Base-by-base conservation (phyloP, 2,329 filamentous ascomycete genomes). In the Purpureocillium lavendulum region DNA sequence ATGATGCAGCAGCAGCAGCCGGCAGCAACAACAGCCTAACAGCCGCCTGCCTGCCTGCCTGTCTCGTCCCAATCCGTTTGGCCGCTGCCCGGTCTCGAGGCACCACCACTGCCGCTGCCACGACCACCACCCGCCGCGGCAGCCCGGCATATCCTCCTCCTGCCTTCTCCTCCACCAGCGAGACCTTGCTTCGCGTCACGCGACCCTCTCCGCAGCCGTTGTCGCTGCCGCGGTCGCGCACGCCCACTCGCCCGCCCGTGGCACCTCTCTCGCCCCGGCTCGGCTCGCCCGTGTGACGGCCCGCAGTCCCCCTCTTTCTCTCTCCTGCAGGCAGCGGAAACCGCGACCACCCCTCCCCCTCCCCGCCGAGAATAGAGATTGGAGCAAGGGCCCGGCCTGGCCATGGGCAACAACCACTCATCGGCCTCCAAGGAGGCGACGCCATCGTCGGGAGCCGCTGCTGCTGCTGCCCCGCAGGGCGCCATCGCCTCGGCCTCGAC, bases 321-420 rank as follows among this genome's bases (percentile, higher is more conserved):
- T 30, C 12, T 26, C 35, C 35, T 36, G 35, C 35, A 36, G 35
- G 21, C 35, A 36, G 35, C 6, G 21, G 21, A 26, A 26, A 26
- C 21, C 5, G 5, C 21, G 10, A 26, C 21, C 21, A 26, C 8
- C 17, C 21, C 33, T 33, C 30, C 35, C 30, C 33, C 38, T 35
- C 41, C 21, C 21, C 21, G 6, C 6, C 5, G 21, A 26, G 10
- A 5, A 26, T 6, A 10, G 10, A 10, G 21, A 26, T 26, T 26
- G 21, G 21, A 26, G 21, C 21, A 26, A 26, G n/a, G 14, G 35
- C 26, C 24, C n/a, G 35, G n/a, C 29, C 11, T 16, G n/a, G 38
- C 44, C 47, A 63, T 63, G 60, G 60, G 60, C 46, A 63, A 63
- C 48, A 63, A 60, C 51, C 55, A 60, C 44, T 61, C 60, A 36